phyloP scores from a whole-genome alignment of 108 stramenopile genomes.

The Cylindrotheca closterium region DNA sequence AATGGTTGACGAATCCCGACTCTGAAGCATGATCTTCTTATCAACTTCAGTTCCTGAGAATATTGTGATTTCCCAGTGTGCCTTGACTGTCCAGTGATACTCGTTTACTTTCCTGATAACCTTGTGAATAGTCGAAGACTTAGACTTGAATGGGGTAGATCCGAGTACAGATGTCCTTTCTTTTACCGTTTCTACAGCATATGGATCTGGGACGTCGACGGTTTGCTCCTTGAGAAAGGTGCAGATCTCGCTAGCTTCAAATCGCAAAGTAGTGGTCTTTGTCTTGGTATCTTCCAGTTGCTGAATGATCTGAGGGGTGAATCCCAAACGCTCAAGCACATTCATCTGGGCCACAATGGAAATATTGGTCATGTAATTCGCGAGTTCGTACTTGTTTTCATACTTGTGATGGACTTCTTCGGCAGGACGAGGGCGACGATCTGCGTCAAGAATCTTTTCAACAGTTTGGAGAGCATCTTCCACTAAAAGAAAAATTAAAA shows the following conservation, averaged over 20 bases:
- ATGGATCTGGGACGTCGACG: conserved; percentile 26
- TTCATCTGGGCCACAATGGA: conserved; percentile 62
- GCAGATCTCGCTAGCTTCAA: conserved; percentile 40
- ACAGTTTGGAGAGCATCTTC: conserved; percentile 35
- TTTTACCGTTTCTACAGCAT: not conserved
- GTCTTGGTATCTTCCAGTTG: conserved; percentile 5
- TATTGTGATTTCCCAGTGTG: conserved; percentile 31
- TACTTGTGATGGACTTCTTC: conserved; percentile 63
- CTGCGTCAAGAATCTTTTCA: conserved; percentile 33
- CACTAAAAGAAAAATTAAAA: too few relatives aligned
- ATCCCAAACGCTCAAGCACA: conserved; percentile 59
- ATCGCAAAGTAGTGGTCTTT: conserved; percentile 61
- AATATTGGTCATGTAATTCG: conserved; percentile 59
- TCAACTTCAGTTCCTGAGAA: conserved; percentile 48
- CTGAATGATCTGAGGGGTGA: conserved; percentile 34
- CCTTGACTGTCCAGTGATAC: conserved; percentile 52
- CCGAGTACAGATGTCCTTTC: too few relatives aligned
- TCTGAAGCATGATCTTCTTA: conserved; percentile 22
- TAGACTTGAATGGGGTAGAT: not conserved
- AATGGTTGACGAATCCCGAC: conserved; percentile 30
- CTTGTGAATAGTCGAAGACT: conserved; percentile 17
- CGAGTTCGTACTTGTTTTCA: conserved; percentile 70
- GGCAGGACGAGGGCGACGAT: conserved; percentile 37
- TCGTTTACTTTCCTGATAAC: conserved; percentile 41
- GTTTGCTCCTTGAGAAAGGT: conserved; percentile 49